Base-by-base conservation (phyloP, 495 filamentous ascomycete species). In the Daldinia decipiens region DNA sequence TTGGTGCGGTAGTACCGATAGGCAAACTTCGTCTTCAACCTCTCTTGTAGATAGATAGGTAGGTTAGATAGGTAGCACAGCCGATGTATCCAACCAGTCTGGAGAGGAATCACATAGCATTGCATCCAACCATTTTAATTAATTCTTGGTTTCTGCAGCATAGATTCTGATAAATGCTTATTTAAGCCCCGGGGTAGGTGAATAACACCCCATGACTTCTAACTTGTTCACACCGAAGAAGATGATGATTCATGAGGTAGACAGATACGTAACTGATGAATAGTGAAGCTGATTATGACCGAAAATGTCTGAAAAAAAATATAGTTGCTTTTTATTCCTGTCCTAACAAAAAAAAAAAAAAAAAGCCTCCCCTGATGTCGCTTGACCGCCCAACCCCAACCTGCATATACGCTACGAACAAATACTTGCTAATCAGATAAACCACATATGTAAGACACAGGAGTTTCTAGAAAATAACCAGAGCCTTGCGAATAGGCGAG, bases 1-100 rank as follows among this genome's bases (percentile, higher is more conserved):
- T 67, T 67, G 69, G 69, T 62, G 63, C 54, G 59, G 53, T 60
- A 47, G 36, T 12, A 50, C 60, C 29, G 61, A 32, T 39, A 72
- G 70, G 65, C 70, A 68, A 72, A 72, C 65, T 53, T 43, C 24
- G 12, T 31, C 55, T 61, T 53, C 21, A 38, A 53, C 36, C 34
- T 34, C 58, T 65, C 55, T 43, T 58, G 50, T 65, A 65, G 32
- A 65, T 60, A 62, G 40, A 38, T 9, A 59, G 47, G 64, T 68
- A 72, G 60, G n/a, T n/a, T 60, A 62, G 40, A 38, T 9, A 59
- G 47, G 64, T 68, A 72, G 60, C 47, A 65, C 54, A 64, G 47
- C 38, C 62, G 67, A 56, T 36, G 54, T 54, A 32, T 50, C 60
- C 27, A 36, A 45, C 60, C 50, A 57, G 69, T 65, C 47, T 68